Evolutionary conservation across 1,284 basidiomycete genomes (phyloP).

Genomic region (Ustilago nuda): DNA sequence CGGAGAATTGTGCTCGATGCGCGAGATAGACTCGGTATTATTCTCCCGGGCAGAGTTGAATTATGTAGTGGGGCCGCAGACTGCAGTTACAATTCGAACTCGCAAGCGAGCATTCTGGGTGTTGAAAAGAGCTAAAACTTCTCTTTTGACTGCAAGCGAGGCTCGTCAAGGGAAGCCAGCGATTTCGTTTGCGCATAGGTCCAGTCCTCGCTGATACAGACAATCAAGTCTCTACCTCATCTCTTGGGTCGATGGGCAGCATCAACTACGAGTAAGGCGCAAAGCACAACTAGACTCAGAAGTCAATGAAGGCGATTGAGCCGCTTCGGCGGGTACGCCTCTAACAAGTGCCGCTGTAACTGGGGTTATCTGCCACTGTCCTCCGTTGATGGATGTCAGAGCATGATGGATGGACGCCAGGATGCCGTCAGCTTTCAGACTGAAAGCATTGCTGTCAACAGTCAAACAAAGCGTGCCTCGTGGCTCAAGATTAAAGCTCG

Average conservation of each 20-base stretch:
- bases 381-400: background rate
- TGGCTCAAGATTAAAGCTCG: background rate
- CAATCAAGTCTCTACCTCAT: background rate
- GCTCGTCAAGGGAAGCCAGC: conserved; percentile 9
- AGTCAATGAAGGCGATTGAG: background rate
- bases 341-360: background rate
- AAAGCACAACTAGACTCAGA: background rate
- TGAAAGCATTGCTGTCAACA: background rate
- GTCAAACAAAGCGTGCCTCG: background rate
- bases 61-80: background rate
- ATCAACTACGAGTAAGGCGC: background rate
- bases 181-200: conserved; percentile 7
- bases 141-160: conserved; percentile 10
- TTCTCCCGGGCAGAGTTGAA: background rate
- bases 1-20: conserved; percentile 11
- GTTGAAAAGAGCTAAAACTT: background rate
- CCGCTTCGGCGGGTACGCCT: background rate
- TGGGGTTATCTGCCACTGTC: background rate
- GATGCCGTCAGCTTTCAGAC: background rate
- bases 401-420: background rate
- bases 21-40: background rate
- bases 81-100: conserved; percentile 13
- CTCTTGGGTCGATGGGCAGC: background rate
- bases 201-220: background rate
- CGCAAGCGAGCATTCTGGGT: conserved; percentile 9